Evolutionary conservation across 208 protist genomes (phyloP), one percentile per base, ranked within the genome.

Genomic region (Acanthamoeba healyi): DNA sequence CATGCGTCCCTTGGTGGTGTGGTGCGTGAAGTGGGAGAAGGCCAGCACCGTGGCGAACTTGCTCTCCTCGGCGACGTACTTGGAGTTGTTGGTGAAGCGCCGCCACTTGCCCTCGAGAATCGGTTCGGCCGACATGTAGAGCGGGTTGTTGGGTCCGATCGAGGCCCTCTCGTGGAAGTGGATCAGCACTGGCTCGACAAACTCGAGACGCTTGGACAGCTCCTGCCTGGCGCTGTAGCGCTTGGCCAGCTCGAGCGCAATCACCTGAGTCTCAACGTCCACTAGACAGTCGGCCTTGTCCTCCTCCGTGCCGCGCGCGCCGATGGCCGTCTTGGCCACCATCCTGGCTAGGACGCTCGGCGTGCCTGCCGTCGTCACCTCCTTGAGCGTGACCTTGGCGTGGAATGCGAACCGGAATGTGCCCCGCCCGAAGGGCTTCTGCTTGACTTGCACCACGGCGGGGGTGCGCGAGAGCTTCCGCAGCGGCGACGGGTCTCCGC

Each of bases 61-160:
- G 63, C 24, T 6, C 19, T 87, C 46, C 79, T 46, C 36, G 0
- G 79, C 17, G 17, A 87, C 79, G 36, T 56, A 49, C 19, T 38
- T 36, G 14, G 0, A 26, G 32, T 87, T 87, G 36, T 87, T 87
- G 79, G 36, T 87, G 79, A 79, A 79, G 12, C 67, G 32, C 24
- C 67, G 32, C 67, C 67, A 79, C 36, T 14, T 19, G 14, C 67
- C 67, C 19, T 79, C 67, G 36, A 79, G 67, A 32, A 79, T 38
- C 19, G 67, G 14, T 38, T 79, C 67, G 19, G 22, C 67, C 12
- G n/a, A 17, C 67, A 79, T 79, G 67, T 79, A 79, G 67, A 38
- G 32, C 19, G 67, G 67, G 2, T 79, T 79, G 15, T 54, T 15
- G 49, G 49, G 15, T 19, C 10, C 49, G 10, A 19, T 54, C 10